Evolutionary conservation across 305 asterid genomes (phyloP), one percentile per base, ranked within the genome.

Genomic region (Fraxinus latifolia): DNA sequence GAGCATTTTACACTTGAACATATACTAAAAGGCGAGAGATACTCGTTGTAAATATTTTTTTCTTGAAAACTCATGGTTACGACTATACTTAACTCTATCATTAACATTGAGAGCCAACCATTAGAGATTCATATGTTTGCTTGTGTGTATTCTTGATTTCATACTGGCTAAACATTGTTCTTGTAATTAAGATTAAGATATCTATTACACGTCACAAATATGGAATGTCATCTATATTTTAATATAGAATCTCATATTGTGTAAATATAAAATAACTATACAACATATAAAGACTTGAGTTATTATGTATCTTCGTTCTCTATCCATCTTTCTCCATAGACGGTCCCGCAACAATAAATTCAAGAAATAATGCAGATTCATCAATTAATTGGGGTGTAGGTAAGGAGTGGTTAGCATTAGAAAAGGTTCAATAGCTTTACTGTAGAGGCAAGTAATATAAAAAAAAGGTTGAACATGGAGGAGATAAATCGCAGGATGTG

Each of bases 401-500:
- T 25, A 25, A 4, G 2, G 34, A 25, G 73, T 58, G 31, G 70
- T 58, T 67, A 25, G 74, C 74, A 67, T 12, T 67, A 27, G 21
- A 67, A 53, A 81, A 82, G 53, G 79, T 53, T 29, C 23, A 70
- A 9, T 79, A 62, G 73, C 85, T 79, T 62, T 79, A 42, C 70
- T 33, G 17, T 81, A 7, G 39, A 73, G 67, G 36, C 1, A 65
- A 58, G 19, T 42, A 44, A 53, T 19, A 27, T 11, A 55, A 74
- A 77, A 74, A 25, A 25, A 25, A 25, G 1, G 29, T 25, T 25
- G 29, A 25, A 25, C 29, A 1, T 25, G 29, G 29, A 25, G 29
- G 29, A 25, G 0, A 25, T 25, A 25, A 25, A 25, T 25, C 1
- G 1, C 29, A 1, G 1, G 29, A 25, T 25, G 27, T 25, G 27